Base-by-base conservation (phyloP, 805 yeast genomes). In the Lachancea sp. region DNA sequence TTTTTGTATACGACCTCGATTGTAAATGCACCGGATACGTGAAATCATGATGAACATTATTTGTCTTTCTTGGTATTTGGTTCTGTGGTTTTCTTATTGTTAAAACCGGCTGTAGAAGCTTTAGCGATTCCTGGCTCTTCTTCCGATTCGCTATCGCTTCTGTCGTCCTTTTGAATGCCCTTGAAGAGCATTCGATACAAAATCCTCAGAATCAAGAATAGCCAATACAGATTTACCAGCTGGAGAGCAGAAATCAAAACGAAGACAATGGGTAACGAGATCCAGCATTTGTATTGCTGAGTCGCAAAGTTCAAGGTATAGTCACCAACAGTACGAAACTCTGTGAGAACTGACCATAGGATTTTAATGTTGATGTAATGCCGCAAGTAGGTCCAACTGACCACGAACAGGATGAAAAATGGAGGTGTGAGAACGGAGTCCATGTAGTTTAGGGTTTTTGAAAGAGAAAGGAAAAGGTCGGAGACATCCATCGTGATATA, bases 401-500 rank as follows among this genome's bases (percentile, higher is more conserved):
- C 54, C 34, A 83, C 74, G 52, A 92, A 94, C 2, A 76, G n/a
- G 8, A 74, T 51, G 50, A 86, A 86, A 54, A 84, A 75, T 9
- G 83, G 81, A 0, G 73, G 78, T 2, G 80, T 75, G 4, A 77
- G 43, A 3, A 70, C 53, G 3, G 88, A 78, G 52, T 88, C 84
- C 43, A 94, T 61, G 60, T 92, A 92, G 65, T 86, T 90, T 45
- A 87, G 65, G n/a, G 86, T 77, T 64, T 92, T 92, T 21, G 97
- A 85, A 3, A 70, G 52, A 5, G 96, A 82, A 49, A 92, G 69
- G 65, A 88, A 84, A 63, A 87, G 79, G 68, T 92, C 99, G 13
- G 95, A 83, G 28, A 88, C 73, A 64, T 92, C 99, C 99, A 92
- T 92, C 18, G 97, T 87, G 53, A 92, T 75, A 61, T 86, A 92